These are phyloP conservation scores for Termitomyces sp. DNA, from an alignment of 768 basidiomycete genomes.

Conservation along the genomic window DNA sequence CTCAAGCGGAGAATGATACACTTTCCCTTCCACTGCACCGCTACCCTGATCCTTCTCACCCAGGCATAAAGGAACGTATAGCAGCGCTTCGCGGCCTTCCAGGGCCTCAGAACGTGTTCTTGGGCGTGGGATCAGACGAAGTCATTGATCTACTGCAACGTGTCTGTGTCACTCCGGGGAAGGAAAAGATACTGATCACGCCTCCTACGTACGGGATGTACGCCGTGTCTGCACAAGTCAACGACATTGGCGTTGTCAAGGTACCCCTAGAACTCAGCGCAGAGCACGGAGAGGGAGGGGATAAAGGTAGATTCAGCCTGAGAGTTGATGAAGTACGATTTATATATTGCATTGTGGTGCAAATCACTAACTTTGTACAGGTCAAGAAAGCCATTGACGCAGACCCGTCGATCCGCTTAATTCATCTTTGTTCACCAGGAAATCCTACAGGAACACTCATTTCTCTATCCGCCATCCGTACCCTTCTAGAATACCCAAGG, in stretches of 20 bases:
- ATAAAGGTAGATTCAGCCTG: constrained; percentile 66
- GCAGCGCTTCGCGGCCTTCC: constrained; percentile 69
- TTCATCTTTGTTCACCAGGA: constrained; percentile 95
- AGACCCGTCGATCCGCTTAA: constrained; percentile 79
- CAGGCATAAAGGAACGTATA: constrained; percentile 69
- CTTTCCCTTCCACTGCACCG: constrained; percentile 65
- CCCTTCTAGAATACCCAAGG: constrained; percentile 67
- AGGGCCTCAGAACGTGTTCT: constrained; percentile 65
- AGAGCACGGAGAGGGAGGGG: constrained; percentile 66
- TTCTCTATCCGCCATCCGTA: constrained; percentile 59
- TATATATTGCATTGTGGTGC: not conserved
- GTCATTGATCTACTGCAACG: constrained; percentile 93
- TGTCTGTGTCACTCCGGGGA: constrained; percentile 73
- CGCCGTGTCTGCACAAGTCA: constrained; percentile 88
- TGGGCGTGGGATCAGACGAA: constrained; percentile 97
- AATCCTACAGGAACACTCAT: constrained; percentile 93
- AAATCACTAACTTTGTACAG: constrained; percentile 29
- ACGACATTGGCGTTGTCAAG: constrained; percentile 81
- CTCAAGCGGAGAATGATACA: constrained; percentile 29
- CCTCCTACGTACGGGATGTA: constrained; percentile 99
- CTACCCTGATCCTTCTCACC: constrained; percentile 91
- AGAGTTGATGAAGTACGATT: constrained; percentile 62
- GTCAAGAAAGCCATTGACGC: constrained; percentile 63
- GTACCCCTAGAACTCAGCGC: constrained; percentile 62
- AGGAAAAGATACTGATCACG: constrained; percentile 80